Conservation (phyloP, 192 early-diverging fungal species). For the Allomyces macrogynus region DNA sequence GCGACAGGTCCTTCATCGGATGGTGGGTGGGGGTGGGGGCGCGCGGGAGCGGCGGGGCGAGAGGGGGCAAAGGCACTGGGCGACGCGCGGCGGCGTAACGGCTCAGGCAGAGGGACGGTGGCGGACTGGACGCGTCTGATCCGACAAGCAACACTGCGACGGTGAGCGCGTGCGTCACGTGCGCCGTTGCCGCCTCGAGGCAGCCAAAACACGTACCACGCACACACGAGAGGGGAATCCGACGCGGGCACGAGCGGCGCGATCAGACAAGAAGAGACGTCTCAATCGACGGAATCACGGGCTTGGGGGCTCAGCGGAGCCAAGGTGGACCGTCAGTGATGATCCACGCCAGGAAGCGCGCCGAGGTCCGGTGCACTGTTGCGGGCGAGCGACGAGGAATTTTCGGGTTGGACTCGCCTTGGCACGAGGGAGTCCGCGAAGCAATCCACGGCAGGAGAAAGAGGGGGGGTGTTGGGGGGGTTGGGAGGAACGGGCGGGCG, state of each 20-base stretch:
- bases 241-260: not conserved
- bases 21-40: not conserved
- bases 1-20: not conserved
- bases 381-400: not conserved
- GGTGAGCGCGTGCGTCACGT: not conserved
- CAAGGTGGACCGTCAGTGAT: not conserved
- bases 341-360: not conserved
- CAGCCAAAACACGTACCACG: too few species aligned
- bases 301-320: not conserved
- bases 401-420: not conserved
- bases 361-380: not conserved
- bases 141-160: not conserved
- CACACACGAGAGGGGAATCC: not conserved
- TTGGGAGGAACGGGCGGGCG: too few species aligned
- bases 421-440: not conserved
- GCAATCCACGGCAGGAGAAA: not conserved
- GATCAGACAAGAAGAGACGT: not conserved
- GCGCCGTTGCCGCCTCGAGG: too few species aligned
- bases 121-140: not conserved
- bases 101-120: too few species aligned
- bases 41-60: too few species aligned
- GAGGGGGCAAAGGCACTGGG: too few species aligned
- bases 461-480: slow-evolving; percentile 1
- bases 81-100: too few species aligned
- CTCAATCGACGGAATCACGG: not conserved